phyloP scores from a whole-genome alignment of 495 filamentous ascomycete species.

The Penicillium roqueforti region DNA sequence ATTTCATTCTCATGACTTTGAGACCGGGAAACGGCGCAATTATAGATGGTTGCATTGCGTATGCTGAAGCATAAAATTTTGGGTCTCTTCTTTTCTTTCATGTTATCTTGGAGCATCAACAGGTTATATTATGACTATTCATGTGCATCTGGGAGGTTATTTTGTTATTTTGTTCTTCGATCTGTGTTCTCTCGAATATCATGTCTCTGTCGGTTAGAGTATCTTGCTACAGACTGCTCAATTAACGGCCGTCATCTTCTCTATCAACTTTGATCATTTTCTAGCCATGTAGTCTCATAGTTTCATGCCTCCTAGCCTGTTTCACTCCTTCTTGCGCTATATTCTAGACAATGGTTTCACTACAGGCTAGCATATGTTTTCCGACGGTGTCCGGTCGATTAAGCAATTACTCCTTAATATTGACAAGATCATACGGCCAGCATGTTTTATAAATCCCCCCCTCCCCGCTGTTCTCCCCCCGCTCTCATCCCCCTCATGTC shows the following conservation, averaged over 20 bases:
- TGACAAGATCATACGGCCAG: neutral
- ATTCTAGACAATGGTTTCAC: neutral
- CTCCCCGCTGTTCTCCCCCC: neutral
- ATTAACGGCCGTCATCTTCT: slow-evolving; percentile 15
- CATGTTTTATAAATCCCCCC: neutral
- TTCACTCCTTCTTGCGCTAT: neutral
- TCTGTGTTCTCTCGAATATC: slow-evolving; percentile 1
- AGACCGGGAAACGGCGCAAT: slow-evolving; percentile 22
- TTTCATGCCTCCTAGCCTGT: neutral
- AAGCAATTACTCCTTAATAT: neutral
- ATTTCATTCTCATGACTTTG: slow-evolving; percentile 12
- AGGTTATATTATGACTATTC: slow-evolving; percentile 31
- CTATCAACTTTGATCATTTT: neutral
- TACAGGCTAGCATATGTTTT: neutral
- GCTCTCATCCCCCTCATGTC: too few species aligned
- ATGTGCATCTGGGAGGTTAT: slow-evolving; percentile 43
- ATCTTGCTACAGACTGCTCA: slow-evolving; percentile 9
- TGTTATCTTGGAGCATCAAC: slow-evolving; percentile 30
- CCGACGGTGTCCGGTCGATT: neutral
- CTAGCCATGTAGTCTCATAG: neutral
- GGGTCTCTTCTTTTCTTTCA: slow-evolving; percentile 16
- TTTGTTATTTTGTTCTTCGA: slow-evolving; percentile 8
- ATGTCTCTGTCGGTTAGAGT: slow-evolving; percentile 13
- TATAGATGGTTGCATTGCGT: slow-evolving; percentile 25
- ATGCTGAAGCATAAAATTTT: slow-evolving; percentile 17